Evolutionary conservation across 2,329 filamentous ascomycete species (phyloP).

Genomic region (Furcasterigmium furcatum): DNA sequence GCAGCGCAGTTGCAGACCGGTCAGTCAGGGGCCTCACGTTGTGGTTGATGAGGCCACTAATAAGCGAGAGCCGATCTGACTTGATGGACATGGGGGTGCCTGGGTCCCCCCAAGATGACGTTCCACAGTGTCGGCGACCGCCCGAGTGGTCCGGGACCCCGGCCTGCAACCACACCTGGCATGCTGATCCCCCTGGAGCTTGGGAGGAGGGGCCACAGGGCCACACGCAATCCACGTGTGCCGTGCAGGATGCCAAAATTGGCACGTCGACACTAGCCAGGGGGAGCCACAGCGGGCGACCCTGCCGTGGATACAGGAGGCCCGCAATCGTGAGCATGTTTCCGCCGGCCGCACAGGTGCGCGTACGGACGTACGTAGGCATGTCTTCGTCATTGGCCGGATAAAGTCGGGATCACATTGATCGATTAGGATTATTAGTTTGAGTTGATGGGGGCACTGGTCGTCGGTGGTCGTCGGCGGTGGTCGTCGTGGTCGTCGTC

Average conservation of each 20-base stretch:
- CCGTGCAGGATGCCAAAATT: constrained; percentile 3
- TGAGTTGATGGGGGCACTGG: too few species aligned
- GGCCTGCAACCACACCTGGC: not conserved
- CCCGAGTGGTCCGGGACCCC: constrained; percentile 2
- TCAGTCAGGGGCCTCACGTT: too few species aligned
- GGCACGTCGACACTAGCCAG: not conserved
- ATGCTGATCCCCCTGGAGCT: not conserved
- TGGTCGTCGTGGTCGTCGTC: not conserved
- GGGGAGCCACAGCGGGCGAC: not conserved
- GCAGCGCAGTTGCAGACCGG: too few species aligned
- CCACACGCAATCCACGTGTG: constrained; percentile 4
- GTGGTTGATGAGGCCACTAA: not conserved
- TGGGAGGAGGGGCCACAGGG: constrained; percentile 2
- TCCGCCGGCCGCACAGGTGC: too few species aligned
- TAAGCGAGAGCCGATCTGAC: not conserved
- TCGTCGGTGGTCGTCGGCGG: too few species aligned
- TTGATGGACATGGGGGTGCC: not conserved
- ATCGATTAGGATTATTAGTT: too few species aligned
- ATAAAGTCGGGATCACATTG: too few species aligned
- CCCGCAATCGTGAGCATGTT: too few species aligned
- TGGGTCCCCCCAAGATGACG: not conserved
- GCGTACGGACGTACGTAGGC: too few species aligned
- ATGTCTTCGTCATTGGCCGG: too few species aligned
- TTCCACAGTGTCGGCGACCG: constrained; percentile 2
- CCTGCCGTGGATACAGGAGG: too few species aligned